Percentiles rank a stretch among this genome's conserved stretches.
Conservation (phyloP, 2,329 filamentous ascomycete genomes). For the Botrytis byssoidea region DNA sequence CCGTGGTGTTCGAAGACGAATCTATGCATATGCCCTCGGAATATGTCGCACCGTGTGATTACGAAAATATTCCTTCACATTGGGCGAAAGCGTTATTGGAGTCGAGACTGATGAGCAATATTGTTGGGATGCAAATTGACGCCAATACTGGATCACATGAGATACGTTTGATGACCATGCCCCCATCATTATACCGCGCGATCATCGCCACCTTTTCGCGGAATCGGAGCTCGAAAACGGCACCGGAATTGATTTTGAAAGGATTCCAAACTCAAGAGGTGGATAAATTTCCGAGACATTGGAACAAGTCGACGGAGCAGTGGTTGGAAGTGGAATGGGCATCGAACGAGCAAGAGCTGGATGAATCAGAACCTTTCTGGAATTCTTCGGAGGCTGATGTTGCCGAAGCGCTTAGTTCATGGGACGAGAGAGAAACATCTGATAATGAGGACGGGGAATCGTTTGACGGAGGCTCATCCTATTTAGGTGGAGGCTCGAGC, state of each 20-base stretch:
- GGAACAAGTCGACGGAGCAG: constrained; percentile 13
- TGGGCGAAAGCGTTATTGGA: constrained; percentile 14
- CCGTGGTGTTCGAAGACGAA: constrained; percentile 14
- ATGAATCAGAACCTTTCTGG: constrained; percentile 19
- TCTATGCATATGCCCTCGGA: constrained; percentile 2
- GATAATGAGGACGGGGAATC: constrained; percentile 12
- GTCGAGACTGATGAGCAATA: constrained; percentile 4
- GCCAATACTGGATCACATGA: constrained; percentile 7
- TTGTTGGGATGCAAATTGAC: constrained; percentile 15
- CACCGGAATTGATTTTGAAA: constrained; percentile 9
- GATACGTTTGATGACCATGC: constrained; percentile 10
- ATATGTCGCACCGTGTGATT: constrained; percentile 10
- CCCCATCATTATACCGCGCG: constrained; percentile 9
- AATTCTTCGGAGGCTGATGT: constrained; percentile 11
- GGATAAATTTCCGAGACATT: constrained; percentile 8
- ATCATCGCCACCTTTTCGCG: constrained; percentile 8
- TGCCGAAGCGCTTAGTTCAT: constrained; percentile 12
- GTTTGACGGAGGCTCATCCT: background rate
- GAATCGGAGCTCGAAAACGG: background rate
- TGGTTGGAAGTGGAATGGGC: constrained; percentile 18
- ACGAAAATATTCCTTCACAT: constrained; percentile 17
- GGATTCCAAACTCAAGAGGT: constrained; percentile 11
- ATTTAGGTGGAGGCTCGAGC: background rate
- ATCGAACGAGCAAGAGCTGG: background rate
- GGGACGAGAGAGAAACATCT: constrained; percentile 3